Base-by-base conservation (phyloP, 345 rosid genomes). In the Raphanus raphanistrum region DNA sequence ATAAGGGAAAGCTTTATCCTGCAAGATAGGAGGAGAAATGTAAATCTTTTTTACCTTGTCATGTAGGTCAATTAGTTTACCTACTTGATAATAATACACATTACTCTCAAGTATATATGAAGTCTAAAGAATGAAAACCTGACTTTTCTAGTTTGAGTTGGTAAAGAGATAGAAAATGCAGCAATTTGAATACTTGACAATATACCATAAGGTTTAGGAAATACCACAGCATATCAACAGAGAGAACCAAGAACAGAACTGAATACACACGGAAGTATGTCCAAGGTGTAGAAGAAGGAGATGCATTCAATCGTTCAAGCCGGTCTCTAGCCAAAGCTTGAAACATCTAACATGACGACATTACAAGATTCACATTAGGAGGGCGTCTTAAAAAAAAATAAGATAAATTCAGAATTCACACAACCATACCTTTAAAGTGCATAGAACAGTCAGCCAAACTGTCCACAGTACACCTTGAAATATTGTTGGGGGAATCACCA, bases 291-390 rank as follows among this genome's bases (percentile, higher is more conserved):
- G 94, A 91, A 69, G 97, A 87, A 76, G 98, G 99, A 80, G 99
- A 95, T 63, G 99, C 93, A 84, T 95, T 92, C 85, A 95, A 80
- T 57, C 90, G 88, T 74, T 95, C 99, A 77, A 95, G 93, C 67
- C 99, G 91, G 84, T 95, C 99, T 84, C 97, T 90, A 68, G 92
- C 97, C 88, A 95, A 84, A 77, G 97, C 97, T 91, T 95, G 99
- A 89, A 92, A 92, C 99, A 92, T 91, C 99, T 91, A 85, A 2
- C 54, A 59, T 68, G 52, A 33, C 59, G 52, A 33, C 59, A 80
- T 65, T 65, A 61, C 32, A 58, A 70, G 76, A 65, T 75, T 70
- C 28, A 60, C 7, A 75, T 58, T 64, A 75, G 61, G 61, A 70
- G 55, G 41, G 59, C 28, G 74, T 52, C 59, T 17, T n/a, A 17